Percentiles rank a stretch among this genome's conserved stretches.
These are phyloP conservation scores for Mayamaea pseudoterrestris DNA, from an alignment of 108 stramenopile genomes.

Conservation along the genomic window DNA sequence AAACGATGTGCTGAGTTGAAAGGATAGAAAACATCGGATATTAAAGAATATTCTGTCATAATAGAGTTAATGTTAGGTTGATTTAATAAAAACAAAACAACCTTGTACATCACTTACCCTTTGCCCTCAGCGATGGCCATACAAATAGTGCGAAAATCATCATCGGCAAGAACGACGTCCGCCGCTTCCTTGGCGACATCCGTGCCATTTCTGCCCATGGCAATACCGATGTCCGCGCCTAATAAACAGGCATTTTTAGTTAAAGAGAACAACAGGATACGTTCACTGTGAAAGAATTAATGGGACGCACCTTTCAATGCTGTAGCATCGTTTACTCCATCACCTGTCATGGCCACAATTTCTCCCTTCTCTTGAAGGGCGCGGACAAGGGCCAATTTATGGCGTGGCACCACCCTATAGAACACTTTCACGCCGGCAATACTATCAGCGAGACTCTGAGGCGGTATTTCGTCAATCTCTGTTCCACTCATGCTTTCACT, in stretches of 20 bases:
- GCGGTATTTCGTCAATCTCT: slow-evolving; percentile 70
- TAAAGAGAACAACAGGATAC: neutral
- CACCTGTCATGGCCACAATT: slow-evolving; percentile 93
- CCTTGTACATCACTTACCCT: slow-evolving; percentile 12
- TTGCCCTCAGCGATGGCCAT: slow-evolving; percentile 92
- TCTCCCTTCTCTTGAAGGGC: slow-evolving; percentile 85
- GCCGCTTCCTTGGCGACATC: slow-evolving; percentile 98
- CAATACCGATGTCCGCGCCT: slow-evolving; percentile 96
- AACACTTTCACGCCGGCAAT: slow-evolving; percentile 81
- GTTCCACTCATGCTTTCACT: slow-evolving; percentile 46
- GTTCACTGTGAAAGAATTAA: neutral
- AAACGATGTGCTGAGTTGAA: slow-evolving; percentile 91
- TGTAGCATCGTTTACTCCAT: slow-evolving; percentile 90
- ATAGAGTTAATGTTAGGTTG: slow-evolving; percentile 6
- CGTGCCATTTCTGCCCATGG: slow-evolving; percentile 92
- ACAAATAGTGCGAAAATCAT: slow-evolving; percentile 88
- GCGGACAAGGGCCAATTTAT: slow-evolving; percentile 90
- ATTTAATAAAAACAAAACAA: neutral
- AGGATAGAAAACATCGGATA: slow-evolving; percentile 94
- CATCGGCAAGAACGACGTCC: slow-evolving; percentile 87
- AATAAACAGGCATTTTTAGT: too few species aligned
- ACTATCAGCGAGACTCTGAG: slow-evolving; percentile 40
- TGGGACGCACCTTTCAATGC: slow-evolving; percentile 69
- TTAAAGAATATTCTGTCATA: slow-evolving; percentile 99
- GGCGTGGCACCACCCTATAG: slow-evolving; percentile 88